A percentile compares a stretch with the other conserved stretches of the same genome.
These are phyloP conservation scores for Taphrina flavorubra DNA, from an alignment of 1,139 yeast genomes.

Conservation along the genomic window DNA sequence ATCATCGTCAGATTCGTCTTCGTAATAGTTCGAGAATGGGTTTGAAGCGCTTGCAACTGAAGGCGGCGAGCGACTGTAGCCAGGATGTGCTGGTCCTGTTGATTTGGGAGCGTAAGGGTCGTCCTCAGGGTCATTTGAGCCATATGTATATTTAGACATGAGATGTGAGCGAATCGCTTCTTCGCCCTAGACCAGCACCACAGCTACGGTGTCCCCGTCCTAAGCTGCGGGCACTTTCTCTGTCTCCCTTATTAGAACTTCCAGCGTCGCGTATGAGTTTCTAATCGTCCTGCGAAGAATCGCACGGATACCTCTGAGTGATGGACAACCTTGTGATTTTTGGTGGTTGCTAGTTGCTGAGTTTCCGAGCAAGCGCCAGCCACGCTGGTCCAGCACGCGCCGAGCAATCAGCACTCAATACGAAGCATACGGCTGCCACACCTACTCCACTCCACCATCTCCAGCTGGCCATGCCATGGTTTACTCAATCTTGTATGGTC, in stretches of 20 bases:
- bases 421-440: conserved; percentile 10
- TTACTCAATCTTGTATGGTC: neutral
- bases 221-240: neutral
- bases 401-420: conserved; percentile 1
- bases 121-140: conserved; percentile 11
- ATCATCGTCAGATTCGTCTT: conserved; percentile 39
- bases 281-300: neutral
- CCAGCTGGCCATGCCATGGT: neutral
- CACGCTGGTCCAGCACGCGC: conserved; percentile 9
- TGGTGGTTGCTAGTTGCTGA: conserved; percentile 1
- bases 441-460: neutral
- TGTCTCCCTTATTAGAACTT: neutral
- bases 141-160: conserved; percentile 18
- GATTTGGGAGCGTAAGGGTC: conserved; percentile 16
- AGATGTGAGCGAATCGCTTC: neutral
- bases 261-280: too few relatives aligned
- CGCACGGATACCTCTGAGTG: too few relatives aligned
- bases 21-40: conserved; percentile 38
- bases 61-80: conserved; percentile 25
- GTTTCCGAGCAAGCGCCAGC: conserved; percentile 7
- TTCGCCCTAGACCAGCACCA: neutral
- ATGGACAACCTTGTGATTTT: conserved; percentile 3
- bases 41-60: conserved; percentile 36
- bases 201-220: neutral
- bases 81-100: conserved; percentile 8